These are phyloP conservation scores for Zasmidium citrigriseum DNA, from an alignment of 2,329 filamentous ascomycete genomes.

Conservation along the genomic window DNA sequence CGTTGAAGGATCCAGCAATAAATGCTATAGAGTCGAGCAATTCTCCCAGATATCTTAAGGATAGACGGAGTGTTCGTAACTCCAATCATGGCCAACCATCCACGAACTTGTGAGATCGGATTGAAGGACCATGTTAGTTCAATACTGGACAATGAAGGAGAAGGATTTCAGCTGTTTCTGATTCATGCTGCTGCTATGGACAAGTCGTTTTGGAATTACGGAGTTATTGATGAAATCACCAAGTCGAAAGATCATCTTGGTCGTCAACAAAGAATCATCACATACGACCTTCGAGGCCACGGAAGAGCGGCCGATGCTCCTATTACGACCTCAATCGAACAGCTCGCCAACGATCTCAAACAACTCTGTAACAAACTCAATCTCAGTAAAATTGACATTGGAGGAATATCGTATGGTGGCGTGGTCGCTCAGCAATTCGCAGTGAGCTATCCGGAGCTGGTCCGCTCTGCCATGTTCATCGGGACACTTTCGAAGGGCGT, in stretches of 20 bases:
- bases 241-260: not conserved
- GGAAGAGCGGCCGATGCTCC: not conserved
- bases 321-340: not conserved
- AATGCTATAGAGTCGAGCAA: no score
- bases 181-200: not conserved
- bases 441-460: not conserved
- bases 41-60: not conserved
- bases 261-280: not conserved
- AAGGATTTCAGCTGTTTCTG: not conserved
- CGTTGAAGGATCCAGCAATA: no score
- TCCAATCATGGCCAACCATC: not conserved
- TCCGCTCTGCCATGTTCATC: not conserved
- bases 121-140: not conserved
- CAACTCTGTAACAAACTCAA: not conserved
- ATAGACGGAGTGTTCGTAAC: not conserved
- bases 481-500: not conserved
- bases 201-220: not conserved
- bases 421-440: not conserved
- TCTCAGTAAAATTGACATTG: not conserved
- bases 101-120: not conserved
- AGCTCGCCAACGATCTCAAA: not conserved
- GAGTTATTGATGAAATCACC: not conserved
- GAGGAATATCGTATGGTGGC: not conserved
- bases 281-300: not conserved
- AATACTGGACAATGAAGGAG: not conserved